phyloP scores from a whole-genome alignment of 352 stramenopile species.

The Elongisporangium prolatum region DNA sequence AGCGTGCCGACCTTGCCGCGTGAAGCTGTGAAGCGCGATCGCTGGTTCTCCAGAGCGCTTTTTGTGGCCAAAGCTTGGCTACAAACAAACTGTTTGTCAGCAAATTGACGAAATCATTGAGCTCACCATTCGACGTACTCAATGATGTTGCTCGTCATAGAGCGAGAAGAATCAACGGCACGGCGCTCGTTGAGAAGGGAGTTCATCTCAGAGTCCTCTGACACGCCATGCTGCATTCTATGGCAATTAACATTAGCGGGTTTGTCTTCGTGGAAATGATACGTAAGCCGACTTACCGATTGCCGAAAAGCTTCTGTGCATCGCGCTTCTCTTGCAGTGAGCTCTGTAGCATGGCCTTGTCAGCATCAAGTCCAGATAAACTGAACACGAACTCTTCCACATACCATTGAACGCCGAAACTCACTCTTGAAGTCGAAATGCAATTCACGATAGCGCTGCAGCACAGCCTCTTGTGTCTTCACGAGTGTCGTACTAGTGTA shows the following conservation, averaged over 20 bases:
- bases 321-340: slow-evolving; percentile 79
- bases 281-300: slow-evolving; percentile 32
- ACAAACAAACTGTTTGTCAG: slow-evolving; percentile 22
- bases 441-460: slow-evolving; percentile 95
- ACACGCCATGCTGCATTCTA: slow-evolving; percentile 38
- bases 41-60: slow-evolving; percentile 88
- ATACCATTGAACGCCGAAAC: slow-evolving; percentile 88
- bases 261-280: background rate
- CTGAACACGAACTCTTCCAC: background rate
- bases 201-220: slow-evolving; percentile 71
- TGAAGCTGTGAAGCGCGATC: slow-evolving; percentile 81
- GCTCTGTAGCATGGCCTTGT: slow-evolving; percentile 31
- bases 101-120: slow-evolving; percentile 22
- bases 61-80: slow-evolving; percentile 82
- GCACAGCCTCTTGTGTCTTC: slow-evolving; percentile 83
- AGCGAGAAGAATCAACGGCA: slow-evolving; percentile 73
- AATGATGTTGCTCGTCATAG: slow-evolving; percentile 80
- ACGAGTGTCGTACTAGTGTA: slow-evolving; percentile 60
- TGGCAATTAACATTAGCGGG: background rate
- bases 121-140: slow-evolving; percentile 30
- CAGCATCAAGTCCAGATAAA: background rate
- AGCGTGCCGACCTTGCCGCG: slow-evolving; percentile 82
- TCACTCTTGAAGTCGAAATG: slow-evolving; percentile 95
- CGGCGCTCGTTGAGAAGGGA: slow-evolving; percentile 76
- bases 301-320: slow-evolving; percentile 76